Evolutionary conservation across 148 eudicot species (phyloP).

Genomic region (Diospyros lotus): DNA sequence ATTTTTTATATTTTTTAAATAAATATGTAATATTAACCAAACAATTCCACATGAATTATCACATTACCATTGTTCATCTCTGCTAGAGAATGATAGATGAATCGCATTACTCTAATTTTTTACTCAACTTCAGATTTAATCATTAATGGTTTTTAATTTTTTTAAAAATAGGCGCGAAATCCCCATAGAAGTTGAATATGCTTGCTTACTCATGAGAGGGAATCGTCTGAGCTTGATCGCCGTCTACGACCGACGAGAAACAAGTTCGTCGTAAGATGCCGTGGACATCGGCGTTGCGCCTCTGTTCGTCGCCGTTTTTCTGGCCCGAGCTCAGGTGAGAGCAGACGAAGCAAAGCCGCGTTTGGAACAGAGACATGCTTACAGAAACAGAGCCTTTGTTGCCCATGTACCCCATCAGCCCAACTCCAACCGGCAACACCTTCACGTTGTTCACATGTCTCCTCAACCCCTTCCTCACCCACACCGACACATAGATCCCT

Average conservation of each 20-base stretch:
- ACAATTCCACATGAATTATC: too few relatives aligned
- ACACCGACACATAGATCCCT: constrained; percentile 81
- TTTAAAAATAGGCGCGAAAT: background rate
- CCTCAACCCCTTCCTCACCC: constrained; percentile 78
- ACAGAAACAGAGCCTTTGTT: constrained; percentile 94
- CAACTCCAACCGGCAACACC: constrained; percentile 91
- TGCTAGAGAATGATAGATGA: too few relatives aligned
- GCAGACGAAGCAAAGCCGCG: constrained; percentile 83
- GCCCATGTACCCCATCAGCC: constrained; percentile 98
- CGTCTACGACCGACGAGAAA: constrained; percentile 57
- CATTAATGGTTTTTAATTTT: too few relatives aligned
- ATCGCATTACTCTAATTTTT: too few relatives aligned
- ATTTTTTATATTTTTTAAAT: too few relatives aligned
- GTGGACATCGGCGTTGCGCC: constrained; percentile 69
- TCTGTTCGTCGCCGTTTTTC: constrained; percentile 66
- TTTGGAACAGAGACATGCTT: constrained; percentile 84
- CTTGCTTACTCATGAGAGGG: constrained; percentile 96
- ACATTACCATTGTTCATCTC: too few relatives aligned
- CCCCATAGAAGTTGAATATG: background rate
- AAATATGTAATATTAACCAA: too few relatives aligned
- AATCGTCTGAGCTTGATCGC: constrained; percentile 62
- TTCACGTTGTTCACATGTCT: constrained; percentile 67
- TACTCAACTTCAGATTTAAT: too few relatives aligned
- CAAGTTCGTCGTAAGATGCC: constrained; percentile 77
- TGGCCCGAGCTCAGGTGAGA: constrained; percentile 89